Percentiles rank a stretch among this genome's conserved stretches.
Conservation (phyloP, 2,329 filamentous ascomycete genomes). For the Fusarium torulosum region DNA sequence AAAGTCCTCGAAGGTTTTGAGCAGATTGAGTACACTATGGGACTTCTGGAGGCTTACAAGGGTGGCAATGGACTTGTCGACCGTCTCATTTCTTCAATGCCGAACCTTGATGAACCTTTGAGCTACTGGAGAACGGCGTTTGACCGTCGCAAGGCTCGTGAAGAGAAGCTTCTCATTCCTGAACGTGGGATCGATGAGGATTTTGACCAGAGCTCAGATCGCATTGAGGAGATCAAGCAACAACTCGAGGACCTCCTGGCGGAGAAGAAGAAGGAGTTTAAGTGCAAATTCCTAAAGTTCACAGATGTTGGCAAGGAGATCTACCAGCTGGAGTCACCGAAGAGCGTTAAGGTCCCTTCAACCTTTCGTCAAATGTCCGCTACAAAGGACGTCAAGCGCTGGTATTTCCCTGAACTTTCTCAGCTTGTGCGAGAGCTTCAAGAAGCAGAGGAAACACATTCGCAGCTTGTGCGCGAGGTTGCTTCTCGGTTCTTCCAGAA, state of each 20-base stretch:
- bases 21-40: slow-evolving; percentile 95
- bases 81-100: slow-evolving; percentile 86
- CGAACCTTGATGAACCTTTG: slow-evolving; percentile 79
- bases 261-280: slow-evolving; percentile 78
- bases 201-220: slow-evolving; percentile 85
- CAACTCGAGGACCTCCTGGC: slow-evolving; percentile 79
- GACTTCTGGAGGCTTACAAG: slow-evolving; percentile 78
- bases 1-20: slow-evolving; percentile 95
- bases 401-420: slow-evolving; percentile 89
- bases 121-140: slow-evolving; percentile 93
- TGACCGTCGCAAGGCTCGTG: slow-evolving; percentile 81
- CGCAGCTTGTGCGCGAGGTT: slow-evolving; percentile 90
- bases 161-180: slow-evolving; percentile 85
- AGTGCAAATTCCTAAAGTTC: slow-evolving; percentile 78
- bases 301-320: slow-evolving; percentile 95
- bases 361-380: slow-evolving; percentile 97
- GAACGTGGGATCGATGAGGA: slow-evolving; percentile 90
- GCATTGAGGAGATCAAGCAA: slow-evolving; percentile 79
- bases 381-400: slow-evolving; percentile 89
- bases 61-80: slow-evolving; percentile 87
- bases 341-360: slow-evolving; percentile 84
- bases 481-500: slow-evolving; percentile 84
- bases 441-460: slow-evolving; percentile 93
- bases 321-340: slow-evolving; percentile 94
- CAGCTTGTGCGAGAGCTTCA: slow-evolving; percentile 87